phyloP scores from a whole-genome alignment of 352 stramenopile species.

The Paralagenidium karlingii region DNA sequence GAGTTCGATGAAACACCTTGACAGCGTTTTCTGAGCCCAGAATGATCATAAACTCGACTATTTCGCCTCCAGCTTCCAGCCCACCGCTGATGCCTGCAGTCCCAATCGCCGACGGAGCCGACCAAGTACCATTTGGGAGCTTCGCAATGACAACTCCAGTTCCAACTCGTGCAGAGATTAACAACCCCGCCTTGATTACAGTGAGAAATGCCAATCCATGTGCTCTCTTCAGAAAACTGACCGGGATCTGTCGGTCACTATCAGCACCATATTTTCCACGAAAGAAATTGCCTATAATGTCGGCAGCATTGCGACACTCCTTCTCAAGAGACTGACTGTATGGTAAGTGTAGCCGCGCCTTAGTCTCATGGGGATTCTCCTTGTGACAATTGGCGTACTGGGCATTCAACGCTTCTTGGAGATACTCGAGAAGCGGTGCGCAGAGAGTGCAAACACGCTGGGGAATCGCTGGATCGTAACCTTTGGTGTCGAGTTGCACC shows the following conservation, averaged over 20 bases:
- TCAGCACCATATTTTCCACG: no score
- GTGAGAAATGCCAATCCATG: slow-evolving; percentile 89
- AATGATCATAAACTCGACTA: slow-evolving; percentile 86
- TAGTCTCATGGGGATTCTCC: slow-evolving; percentile 61
- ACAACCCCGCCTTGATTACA: slow-evolving; percentile 84
- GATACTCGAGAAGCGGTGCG: slow-evolving; percentile 54
- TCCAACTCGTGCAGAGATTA: slow-evolving; percentile 75
- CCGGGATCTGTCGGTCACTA: slow-evolving; percentile 80
- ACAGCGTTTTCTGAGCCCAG: slow-evolving; percentile 87
- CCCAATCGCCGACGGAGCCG: slow-evolving; percentile 89
- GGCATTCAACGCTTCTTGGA: slow-evolving; percentile 51
- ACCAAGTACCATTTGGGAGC: slow-evolving; percentile 91
- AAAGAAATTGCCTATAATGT: slow-evolving; percentile 81
- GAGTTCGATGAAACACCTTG: slow-evolving; percentile 81
- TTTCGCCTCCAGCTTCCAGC: slow-evolving; percentile 57
- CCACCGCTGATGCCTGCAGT: slow-evolving; percentile 83
- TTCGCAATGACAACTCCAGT: slow-evolving; percentile 91
- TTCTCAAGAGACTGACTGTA: slow-evolving; percentile 64
- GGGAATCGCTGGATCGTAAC: slow-evolving; percentile 54
- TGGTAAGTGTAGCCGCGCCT: slow-evolving; percentile 56
- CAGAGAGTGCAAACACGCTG: slow-evolving; percentile 77
- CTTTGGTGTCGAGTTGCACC: slow-evolving; percentile 30
- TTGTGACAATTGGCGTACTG: slow-evolving; percentile 78
- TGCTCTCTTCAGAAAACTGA: slow-evolving; percentile 80
- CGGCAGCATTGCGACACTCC: slow-evolving; percentile 53